Conservation (phyloP, 805 yeast genomes). For the Candida boidinii region DNA sequence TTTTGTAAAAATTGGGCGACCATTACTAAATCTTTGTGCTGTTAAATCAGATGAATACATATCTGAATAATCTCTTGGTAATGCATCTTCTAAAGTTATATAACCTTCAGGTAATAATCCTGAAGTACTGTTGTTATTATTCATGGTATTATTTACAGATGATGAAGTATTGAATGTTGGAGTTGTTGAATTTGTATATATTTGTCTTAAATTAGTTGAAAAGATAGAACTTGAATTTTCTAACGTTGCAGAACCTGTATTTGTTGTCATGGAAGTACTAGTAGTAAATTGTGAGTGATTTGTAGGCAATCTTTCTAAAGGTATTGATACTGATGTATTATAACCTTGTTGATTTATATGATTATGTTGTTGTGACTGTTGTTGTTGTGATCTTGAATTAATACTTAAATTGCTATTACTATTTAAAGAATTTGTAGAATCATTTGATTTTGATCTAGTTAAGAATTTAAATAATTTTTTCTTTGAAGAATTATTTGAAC, state of each 20-base stretch:
- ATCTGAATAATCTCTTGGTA: conserved; percentile 44
- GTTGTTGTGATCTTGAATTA: no score
- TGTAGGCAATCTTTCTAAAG: no score
- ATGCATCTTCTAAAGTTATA: conserved; percentile 34
- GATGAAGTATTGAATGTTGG: conserved; percentile 8
- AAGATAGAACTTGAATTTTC: conserved; percentile 14
- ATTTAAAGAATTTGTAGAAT: no score
- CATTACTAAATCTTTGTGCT: conserved; percentile 41
- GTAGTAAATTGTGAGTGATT: no score
- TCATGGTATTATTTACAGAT: conserved; percentile 1
- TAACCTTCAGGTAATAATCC: conserved; percentile 3
- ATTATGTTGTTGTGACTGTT: no score
- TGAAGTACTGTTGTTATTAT: neutral
- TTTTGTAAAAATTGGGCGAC: conserved; percentile 56
- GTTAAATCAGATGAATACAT: conserved; percentile 52
- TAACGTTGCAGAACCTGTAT: no score
- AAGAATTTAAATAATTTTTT: conserved; percentile 1
- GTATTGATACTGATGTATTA: no score
- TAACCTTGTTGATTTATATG: no score
- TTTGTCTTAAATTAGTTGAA: conserved; percentile 14
- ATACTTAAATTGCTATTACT: no score
- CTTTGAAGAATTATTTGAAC: neutral
- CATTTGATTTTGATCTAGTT: neutral
- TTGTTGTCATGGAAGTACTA: no score
- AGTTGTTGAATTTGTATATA: conserved; percentile 20